A percentile compares a stretch with the other conserved stretches of the same genome.
Evolutionary conservation across 805 yeast genomes (phyloP).

Genomic region (Ogataea minuta): DNA sequence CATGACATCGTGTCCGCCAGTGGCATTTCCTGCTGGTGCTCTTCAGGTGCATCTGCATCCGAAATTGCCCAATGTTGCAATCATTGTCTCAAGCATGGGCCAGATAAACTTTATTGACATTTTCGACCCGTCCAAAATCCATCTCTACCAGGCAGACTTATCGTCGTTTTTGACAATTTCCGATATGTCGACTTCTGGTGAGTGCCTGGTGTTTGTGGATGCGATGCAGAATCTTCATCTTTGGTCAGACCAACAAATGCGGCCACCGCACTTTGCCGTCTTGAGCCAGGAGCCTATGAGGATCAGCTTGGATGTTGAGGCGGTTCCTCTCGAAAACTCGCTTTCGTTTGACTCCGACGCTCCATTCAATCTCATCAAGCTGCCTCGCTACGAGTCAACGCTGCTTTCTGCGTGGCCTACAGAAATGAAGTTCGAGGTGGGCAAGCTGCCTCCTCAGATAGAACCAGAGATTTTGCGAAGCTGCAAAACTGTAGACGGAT

Average conservation of each 20-base stretch:
- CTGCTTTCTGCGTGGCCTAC: conserved; percentile 80
- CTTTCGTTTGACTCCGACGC: conserved; percentile 42
- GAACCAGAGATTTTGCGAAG: conserved; percentile 47
- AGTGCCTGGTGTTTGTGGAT: conserved; percentile 69
- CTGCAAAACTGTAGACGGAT: conserved; percentile 36
- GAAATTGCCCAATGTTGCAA: conserved; percentile 69
- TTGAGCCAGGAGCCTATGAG: conserved; percentile 50
- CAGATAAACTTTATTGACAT: conserved; percentile 84
- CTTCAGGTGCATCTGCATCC: conserved; percentile 83
- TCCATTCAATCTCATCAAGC: conserved; percentile 72
- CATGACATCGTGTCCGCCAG: conserved; percentile 69
- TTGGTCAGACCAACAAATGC: conserved; percentile 59
- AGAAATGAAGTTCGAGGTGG: conserved; percentile 54
- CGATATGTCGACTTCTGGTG: conserved; percentile 70
- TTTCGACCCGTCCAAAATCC: conserved; percentile 68
- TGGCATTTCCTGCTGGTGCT: conserved; percentile 90
- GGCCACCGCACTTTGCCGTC: conserved; percentile 33
- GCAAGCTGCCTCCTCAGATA: conserved; percentile 56
- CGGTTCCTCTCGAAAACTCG: conserved; percentile 27
- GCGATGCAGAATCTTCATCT: conserved; percentile 58
- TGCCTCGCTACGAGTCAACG: conserved; percentile 81
- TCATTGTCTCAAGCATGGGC: conserved; percentile 74
- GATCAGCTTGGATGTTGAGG: conserved; percentile 41
- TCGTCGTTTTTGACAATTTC: conserved; percentile 44
- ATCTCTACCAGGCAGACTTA: conserved; percentile 65